A percentile compares a stretch with the other conserved stretches of the same genome.
Conservation (phyloP, 345 rosid genomes). For the Lumnitzera racemosa region DNA sequence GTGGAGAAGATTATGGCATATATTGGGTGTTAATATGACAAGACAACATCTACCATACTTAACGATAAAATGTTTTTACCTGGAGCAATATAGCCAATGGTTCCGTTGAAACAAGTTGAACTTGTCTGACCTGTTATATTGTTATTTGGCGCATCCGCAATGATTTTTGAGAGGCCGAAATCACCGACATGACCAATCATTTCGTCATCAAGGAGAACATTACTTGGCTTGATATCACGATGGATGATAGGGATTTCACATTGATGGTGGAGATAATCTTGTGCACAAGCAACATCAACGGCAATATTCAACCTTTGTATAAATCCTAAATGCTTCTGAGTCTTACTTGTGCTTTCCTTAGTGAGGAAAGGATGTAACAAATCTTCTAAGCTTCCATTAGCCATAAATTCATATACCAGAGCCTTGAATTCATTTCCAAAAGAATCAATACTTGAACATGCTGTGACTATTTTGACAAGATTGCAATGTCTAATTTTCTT, state of each 20-base stretch:
- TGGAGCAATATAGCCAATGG: slow-evolving; percentile 5
- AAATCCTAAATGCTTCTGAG: not conserved
- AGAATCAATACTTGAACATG: slow-evolving; percentile 1
- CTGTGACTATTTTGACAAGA: slow-evolving; percentile 3
- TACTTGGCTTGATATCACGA: slow-evolving; percentile 3
- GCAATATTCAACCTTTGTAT: slow-evolving; percentile 1
- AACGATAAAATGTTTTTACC: not conserved
- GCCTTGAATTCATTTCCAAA: slow-evolving; percentile 8
- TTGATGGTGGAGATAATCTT: slow-evolving; percentile 7
- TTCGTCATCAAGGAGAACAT: slow-evolving; percentile 5
- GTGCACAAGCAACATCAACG: not conserved
- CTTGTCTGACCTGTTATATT: not conserved
- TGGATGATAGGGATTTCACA: not conserved
- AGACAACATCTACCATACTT: no score
- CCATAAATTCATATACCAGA: slow-evolving; percentile 5
- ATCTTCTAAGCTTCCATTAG: not conserved
- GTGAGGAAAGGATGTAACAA: not conserved
- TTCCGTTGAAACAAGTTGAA: slow-evolving; percentile 1
- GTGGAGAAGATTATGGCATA: not conserved
- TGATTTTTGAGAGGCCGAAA: not conserved
- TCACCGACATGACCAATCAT: slow-evolving; percentile 7
- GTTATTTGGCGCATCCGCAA: not conserved
- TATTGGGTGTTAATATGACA: not conserved
- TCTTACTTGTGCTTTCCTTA: not conserved
- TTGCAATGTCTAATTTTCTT: slow-evolving; percentile 8